Evolutionary conservation across 257 asterid species (phyloP), one percentile per base, ranked within the genome.

Genomic region (Orobanche coerulescens): DNA sequence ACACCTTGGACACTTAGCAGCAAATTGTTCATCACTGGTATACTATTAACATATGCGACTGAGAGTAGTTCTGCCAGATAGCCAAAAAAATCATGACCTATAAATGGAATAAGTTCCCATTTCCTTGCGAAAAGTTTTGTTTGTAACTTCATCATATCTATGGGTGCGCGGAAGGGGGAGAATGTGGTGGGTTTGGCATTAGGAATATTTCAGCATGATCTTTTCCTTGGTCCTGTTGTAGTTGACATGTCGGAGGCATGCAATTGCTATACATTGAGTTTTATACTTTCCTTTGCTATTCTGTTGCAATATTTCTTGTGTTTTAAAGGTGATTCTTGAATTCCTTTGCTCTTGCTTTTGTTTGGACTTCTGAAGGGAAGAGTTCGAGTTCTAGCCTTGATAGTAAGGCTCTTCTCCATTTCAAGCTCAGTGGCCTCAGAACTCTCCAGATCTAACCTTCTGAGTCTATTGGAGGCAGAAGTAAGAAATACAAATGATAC

Each of bases 391-490:
- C 80, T 93, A 40, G 95, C 95, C 67, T 78, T 89, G 87, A 79
- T 93, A 64, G 95, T 84, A 89, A 86, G 78, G 81, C 88, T 93
- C 64, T 93, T 93, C 87, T 89, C 98, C 28, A 66, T 79, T 63
- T 89, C 98, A 40, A 79, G 80, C 68, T 67, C 83, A 14, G 78
- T 88, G 70, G 98, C 98, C 66, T 77, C 89, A 37, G 75, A 69
- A 74, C 76, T 88, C 64, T 78, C 74, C 46, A 75, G 77, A 53
- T 84, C 95, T 58, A 83, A 80, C 77, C 94, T 93, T 72, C 81
- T 93, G 63, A 58, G 73, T 71, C 79, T 88, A 58, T 69, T 93
- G 75, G 97, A 86, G 84, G 80, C 73, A 57, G 98, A 93, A 78
- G 79, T 81, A 72, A 70, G 70, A 68, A 84, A 75, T 40, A 36